These are phyloP conservation scores for Euphorbia tirucalli DNA, from an alignment of 345 rosid species.

Conservation along the genomic window DNA sequence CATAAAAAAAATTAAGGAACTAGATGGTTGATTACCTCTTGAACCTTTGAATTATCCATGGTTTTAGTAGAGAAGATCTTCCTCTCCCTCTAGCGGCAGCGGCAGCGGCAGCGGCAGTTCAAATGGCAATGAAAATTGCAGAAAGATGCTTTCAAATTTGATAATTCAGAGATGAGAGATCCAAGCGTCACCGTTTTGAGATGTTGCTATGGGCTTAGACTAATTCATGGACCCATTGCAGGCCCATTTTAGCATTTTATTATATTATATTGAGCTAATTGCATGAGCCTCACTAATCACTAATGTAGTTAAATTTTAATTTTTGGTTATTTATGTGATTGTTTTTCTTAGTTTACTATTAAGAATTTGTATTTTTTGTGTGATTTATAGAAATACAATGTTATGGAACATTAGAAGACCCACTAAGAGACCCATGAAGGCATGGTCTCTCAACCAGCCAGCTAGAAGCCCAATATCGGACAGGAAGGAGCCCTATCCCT, in stretches of 20 bases:
- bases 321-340: no score
- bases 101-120: background rate
- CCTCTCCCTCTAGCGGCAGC: background rate
- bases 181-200: background rate
- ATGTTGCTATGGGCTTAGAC: background rate
- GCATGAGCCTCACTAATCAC: no score
- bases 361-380: no score
- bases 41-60: constrained; percentile 17
- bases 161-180: background rate
- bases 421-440: no score
- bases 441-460: no score
- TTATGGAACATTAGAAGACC: no score
- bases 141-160: background rate
- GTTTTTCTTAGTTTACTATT: no score
- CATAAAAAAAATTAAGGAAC: background rate
- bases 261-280: no score
- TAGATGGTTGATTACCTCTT: background rate
- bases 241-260: background rate
- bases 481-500: no score
- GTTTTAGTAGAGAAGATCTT: background rate
- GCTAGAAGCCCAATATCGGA: no score
- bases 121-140: background rate
- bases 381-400: no score
- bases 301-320: no score
- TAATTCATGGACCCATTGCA: background rate